phyloP scores from a whole-genome alignment of 768 basidiomycete species.

The Trametes cingulata region DNA sequence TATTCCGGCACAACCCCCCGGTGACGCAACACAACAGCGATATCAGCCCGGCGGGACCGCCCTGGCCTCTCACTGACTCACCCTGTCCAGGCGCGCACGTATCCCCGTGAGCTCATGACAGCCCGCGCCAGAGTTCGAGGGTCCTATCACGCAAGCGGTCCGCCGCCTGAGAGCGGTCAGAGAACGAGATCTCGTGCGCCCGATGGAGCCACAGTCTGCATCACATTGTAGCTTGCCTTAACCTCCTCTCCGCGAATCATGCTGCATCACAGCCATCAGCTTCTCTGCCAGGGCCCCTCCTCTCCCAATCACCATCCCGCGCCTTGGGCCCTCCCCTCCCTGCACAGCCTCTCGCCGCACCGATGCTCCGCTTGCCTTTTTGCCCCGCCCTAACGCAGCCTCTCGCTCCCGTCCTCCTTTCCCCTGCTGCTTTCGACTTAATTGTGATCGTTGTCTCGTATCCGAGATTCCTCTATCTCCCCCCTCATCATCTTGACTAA shows the following conservation, averaged over 20 bases:
- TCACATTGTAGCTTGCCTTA: slow-evolving; percentile 11
- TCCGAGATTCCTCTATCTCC: slow-evolving; percentile 10
- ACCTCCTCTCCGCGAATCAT: slow-evolving; percentile 19
- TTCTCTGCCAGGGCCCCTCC: slow-evolving; percentile 15
- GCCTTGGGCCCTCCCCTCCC: slow-evolving; percentile 1
- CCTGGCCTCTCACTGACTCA: slow-evolving; percentile 12
- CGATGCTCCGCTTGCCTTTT: slow-evolving; percentile 12
- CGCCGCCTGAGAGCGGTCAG: slow-evolving; percentile 17
- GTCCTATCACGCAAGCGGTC: slow-evolving; percentile 7
- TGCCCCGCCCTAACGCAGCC: slow-evolving; percentile 3
- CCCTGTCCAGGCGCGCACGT: background rate
- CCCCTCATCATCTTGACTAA: slow-evolving; percentile 11
- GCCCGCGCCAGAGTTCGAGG: slow-evolving; percentile 19
- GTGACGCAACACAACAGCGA: slow-evolving; percentile 4
- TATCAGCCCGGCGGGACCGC: slow-evolving; percentile 15
- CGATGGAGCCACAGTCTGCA: background rate
- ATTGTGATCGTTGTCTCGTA: slow-evolving; percentile 22
- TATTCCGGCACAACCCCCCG: background rate
- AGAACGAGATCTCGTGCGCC: slow-evolving; percentile 4
- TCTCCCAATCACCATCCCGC: slow-evolving; percentile 8
- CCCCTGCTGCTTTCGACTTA: slow-evolving; percentile 16
- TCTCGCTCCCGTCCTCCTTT: background rate
- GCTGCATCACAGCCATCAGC: slow-evolving; percentile 15
- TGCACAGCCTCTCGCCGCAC: slow-evolving; percentile 17
- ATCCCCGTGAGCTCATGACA: slow-evolving; percentile 8